Conservation (phyloP, 306 rosid genomes). For the Sicyos baderoa region DNA sequence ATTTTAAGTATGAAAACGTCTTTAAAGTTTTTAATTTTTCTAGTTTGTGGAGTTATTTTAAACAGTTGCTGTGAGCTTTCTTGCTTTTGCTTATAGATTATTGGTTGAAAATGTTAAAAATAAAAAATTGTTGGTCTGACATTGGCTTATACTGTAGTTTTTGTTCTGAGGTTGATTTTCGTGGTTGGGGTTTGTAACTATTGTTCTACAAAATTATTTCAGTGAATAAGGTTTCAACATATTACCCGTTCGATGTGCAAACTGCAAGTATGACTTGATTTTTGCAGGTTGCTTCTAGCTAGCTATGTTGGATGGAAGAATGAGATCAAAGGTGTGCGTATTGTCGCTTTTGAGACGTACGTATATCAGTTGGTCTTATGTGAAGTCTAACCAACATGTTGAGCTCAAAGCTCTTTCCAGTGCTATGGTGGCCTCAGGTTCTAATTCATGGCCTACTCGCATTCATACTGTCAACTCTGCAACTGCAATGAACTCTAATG, state of each 20-base stretch:
- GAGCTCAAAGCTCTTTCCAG: not conserved
- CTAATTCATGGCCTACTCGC: slow-evolving; percentile 2
- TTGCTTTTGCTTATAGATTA: too few species aligned
- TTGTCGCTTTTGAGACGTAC: not conserved
- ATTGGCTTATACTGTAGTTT: not conserved
- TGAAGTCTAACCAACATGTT: not conserved
- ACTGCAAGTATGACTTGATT: not conserved
- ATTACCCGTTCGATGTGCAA: not conserved
- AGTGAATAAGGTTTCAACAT: too few species aligned
- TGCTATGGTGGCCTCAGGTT: not conserved
- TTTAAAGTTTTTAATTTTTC: too few species aligned
- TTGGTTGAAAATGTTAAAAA: too few species aligned
- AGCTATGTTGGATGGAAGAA: slow-evolving; percentile 12
- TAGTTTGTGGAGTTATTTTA: not conserved
- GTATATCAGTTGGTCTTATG: not conserved
- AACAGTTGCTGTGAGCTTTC: not conserved
- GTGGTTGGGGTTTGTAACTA: too few species aligned
- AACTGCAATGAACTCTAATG: not conserved
- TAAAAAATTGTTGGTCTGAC: not conserved
- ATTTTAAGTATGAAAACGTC: too few species aligned
- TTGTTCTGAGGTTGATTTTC: not conserved
- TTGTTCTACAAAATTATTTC: too few species aligned
- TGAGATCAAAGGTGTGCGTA: not conserved
- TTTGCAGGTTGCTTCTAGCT: not conserved
- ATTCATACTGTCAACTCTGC: not conserved